These are phyloP conservation scores for Pestalotiopsis sp. DNA, from an alignment of 2,329 filamentous ascomycete genomes.

Conservation along the genomic window DNA sequence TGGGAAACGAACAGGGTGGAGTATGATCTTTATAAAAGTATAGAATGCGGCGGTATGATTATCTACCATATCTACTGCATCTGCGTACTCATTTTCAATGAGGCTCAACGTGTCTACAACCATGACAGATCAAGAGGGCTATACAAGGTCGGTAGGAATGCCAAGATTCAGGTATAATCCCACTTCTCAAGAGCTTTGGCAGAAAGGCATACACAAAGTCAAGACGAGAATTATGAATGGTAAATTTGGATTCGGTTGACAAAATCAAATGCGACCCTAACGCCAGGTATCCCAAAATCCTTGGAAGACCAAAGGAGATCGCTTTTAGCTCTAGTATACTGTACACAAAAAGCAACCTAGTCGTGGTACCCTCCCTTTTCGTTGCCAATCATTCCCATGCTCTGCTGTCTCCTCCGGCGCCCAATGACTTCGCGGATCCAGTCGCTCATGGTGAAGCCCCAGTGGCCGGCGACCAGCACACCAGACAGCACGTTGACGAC, in stretches of 20 bases:
- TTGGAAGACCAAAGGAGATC: not conserved
- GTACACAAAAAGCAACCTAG: conserved; percentile 15
- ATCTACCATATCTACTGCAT: too few relatives aligned
- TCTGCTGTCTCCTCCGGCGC: conserved; percentile 46
- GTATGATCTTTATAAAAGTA: too few relatives aligned
- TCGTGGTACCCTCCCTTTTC: conserved; percentile 41
- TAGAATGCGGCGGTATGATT: too few relatives aligned
- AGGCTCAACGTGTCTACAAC: too few relatives aligned
- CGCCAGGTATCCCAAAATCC: conserved; percentile 1
- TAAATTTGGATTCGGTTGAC: not conserved
- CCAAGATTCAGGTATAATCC: too few relatives aligned
- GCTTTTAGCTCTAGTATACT: conserved; percentile 1
- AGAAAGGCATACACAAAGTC: not conserved
- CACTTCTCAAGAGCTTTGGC: not conserved
- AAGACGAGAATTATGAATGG: not conserved
- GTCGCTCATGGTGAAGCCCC: conserved; percentile 84
- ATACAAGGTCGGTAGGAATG: too few relatives aligned
- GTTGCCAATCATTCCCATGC: conserved; percentile 52
- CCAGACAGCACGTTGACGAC: conserved; percentile 90
- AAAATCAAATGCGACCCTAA: conserved; percentile 3
- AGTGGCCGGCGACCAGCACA: conserved; percentile 90
- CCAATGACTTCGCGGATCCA: conserved; percentile 67
- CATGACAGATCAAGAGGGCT: too few relatives aligned
- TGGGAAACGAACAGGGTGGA: too few relatives aligned
- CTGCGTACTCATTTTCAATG: too few relatives aligned